Base-by-base conservation (phyloP, 345 rosid genomes). In the Trapa incisa region DNA sequence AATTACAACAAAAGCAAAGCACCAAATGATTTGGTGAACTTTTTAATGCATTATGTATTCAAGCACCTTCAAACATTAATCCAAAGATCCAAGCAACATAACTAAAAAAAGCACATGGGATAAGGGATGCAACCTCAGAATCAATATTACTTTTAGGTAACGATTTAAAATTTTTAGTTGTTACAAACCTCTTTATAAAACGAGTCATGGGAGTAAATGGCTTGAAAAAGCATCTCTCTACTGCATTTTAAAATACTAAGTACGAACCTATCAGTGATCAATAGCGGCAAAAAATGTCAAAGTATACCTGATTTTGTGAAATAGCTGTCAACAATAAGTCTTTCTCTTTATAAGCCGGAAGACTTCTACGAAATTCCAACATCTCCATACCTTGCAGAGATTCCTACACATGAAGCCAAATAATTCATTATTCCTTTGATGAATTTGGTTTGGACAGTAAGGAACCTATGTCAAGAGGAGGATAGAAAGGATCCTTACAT, bases 311-410 rank as follows among this genome's bases (percentile, higher is more conserved):
- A 75, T 88, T 85, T 65, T 79, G 72, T 54, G 80, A 84, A 77
- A 89, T 82, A 16, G 86, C 75, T 47, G 72, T 50, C 81, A 86
- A 68, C 81, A 93, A 64, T 22, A 77, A 76, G 80, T 87, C 89
- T 82, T 77, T 87, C 81, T 85, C 92, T 74, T 79, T 85, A 67
- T 80, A 88, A 67, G 94, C 97, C 65, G 98, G 97, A 64, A 93
- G 94, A 72, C 74, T 77, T 78, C 68, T 82, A 47, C 97, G 90
- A 78, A 83, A 80, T 73, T 84, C 82, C 47, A 88, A 73, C 77
- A 88, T 83, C 78, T 79, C 76, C 75, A 52, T 77, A 69, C 97
- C 98, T 75, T 83, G 88, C 64, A 38, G 69, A 50, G 96, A 93
- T 65, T 83, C 82, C 98, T 93, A 70, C 63, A 38, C 58, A 60